Conservation (phyloP, 495 filamentous ascomycete genomes). For the Umbilicaria muhlenbergii region DNA sequence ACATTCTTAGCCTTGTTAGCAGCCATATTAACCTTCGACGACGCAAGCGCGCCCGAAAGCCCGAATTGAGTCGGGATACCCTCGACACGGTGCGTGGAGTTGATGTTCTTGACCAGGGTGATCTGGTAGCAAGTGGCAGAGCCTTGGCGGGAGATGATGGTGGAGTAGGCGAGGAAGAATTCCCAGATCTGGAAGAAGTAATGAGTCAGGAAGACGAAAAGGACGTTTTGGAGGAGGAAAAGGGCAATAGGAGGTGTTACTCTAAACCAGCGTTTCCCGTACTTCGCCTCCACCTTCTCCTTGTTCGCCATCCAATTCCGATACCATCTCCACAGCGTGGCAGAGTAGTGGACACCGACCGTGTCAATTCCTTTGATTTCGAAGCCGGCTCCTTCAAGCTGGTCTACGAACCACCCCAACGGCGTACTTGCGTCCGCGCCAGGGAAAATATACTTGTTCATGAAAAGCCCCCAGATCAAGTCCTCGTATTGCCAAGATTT, state of each 20-base stretch:
- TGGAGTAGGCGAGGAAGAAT: conserved; percentile 88
- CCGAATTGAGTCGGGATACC: conserved; percentile 63
- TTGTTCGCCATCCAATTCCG: conserved; percentile 95
- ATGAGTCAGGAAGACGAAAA: background rate
- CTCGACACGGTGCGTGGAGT: conserved; percentile 86
- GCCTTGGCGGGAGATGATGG: conserved; percentile 87
- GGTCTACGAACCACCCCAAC: conserved; percentile 47
- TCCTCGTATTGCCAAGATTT: conserved; percentile 63
- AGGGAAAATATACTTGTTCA: conserved; percentile 67
- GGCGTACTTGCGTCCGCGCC: conserved; percentile 54
- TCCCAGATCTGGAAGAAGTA: conserved; percentile 71
- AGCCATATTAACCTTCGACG: conserved; percentile 9
- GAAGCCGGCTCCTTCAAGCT: conserved; percentile 49
- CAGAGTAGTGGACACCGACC: conserved; percentile 91
- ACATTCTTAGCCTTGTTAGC: conserved; percentile 7
- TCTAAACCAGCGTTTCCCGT: conserved; percentile 89
- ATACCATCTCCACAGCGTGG: conserved; percentile 97
- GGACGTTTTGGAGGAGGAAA: background rate
- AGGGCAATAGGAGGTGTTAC: conserved; percentile 35
- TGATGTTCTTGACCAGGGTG: conserved; percentile 91
- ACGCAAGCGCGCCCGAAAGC: conserved; percentile 51
- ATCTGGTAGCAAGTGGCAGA: conserved; percentile 94
- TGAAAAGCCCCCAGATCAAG: conserved; percentile 60
- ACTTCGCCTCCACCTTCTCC: conserved; percentile 91
- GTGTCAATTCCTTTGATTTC: conserved; percentile 56